Evolutionary conservation across 1,284 basidiomycete species (phyloP).

Genomic region (Austroboletus olivaceoglutinosus): DNA sequence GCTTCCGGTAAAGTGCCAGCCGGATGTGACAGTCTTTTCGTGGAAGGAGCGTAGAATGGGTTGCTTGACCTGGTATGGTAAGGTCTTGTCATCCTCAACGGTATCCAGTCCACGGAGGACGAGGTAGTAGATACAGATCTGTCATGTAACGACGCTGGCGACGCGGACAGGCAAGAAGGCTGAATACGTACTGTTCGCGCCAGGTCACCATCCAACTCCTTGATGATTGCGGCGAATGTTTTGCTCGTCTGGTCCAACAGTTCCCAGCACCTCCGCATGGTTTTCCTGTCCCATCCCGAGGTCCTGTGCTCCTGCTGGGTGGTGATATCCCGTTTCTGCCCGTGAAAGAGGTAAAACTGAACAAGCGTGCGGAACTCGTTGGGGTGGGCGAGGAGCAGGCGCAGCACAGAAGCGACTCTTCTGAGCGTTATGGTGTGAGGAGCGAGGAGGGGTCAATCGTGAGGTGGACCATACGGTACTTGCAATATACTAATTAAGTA

Average conservation of each 20-base stretch:
- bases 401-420: conserved; percentile 44
- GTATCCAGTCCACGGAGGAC: conserved; percentile 94
- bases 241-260: conserved; percentile 88
- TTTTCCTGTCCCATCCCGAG: conserved; percentile 78
- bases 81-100: conserved; percentile 98
- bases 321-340: conserved; percentile 78
- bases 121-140: conserved; percentile 96
- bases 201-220: conserved; percentile 94
- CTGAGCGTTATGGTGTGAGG: conserved; percentile 15
- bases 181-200: conserved; percentile 75
- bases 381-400: conserved; percentile 70
- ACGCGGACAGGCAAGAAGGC: not conserved
- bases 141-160: conserved; percentile 1
- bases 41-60: conserved; percentile 85
- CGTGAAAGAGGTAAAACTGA: conserved; percentile 79
- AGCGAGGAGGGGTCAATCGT: not conserved
- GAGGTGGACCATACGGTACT: too few relatives aligned
- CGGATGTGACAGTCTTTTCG: conserved; percentile 75
- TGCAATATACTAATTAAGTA: too few relatives aligned
- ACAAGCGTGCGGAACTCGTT: conserved; percentile 75
- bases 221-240: conserved; percentile 93
- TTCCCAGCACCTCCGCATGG: conserved; percentile 90
- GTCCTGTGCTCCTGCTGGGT: conserved; percentile 64
- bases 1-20: conserved; percentile 84
- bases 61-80: conserved; percentile 84